Evolutionary conservation across 768 basidiomycete genomes (phyloP).

Genomic region (Termitomyces sp.): DNA sequence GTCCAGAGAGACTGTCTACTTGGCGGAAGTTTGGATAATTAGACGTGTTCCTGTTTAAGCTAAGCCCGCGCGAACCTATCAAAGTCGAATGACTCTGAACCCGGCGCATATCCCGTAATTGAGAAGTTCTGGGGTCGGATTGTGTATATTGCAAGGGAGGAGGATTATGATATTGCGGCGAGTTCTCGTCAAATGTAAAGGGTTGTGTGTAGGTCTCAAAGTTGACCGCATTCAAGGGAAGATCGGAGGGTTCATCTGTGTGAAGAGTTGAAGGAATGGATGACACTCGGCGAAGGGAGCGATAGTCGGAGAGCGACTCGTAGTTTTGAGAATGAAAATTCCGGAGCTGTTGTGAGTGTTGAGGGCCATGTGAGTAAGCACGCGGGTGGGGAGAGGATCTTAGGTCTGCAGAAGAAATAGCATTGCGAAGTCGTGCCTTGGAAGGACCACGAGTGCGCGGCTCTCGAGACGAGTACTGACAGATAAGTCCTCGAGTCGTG

Average conservation of each 20-base stretch:
- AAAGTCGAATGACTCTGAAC: slow-evolving; percentile 22
- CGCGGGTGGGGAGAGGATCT: slow-evolving; percentile 11
- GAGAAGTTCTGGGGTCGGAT: slow-evolving; percentile 7
- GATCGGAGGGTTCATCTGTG: slow-evolving; percentile 1
- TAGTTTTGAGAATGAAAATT: slow-evolving; percentile 5
- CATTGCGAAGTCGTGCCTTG: slow-evolving; percentile 24
- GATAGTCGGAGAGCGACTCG: slow-evolving; percentile 4
- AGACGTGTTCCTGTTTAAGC: not conserved
- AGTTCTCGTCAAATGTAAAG: slow-evolving; percentile 1
- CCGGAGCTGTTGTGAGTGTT: slow-evolving; percentile 3
- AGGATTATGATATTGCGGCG: not conserved
- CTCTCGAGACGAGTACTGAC: slow-evolving; percentile 41
- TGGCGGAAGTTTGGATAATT: slow-evolving; percentile 5
- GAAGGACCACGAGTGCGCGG: slow-evolving; percentile 28
- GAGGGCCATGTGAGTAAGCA: slow-evolving; percentile 7
- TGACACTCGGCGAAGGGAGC: slow-evolving; percentile 11
- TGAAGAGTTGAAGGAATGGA: slow-evolving; percentile 13
- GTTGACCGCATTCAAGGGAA: not conserved
- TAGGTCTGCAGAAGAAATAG: slow-evolving; percentile 20
- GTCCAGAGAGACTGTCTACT: slow-evolving; percentile 3
- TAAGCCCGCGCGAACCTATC: slow-evolving; percentile 9
- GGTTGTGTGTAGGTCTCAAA: slow-evolving; percentile 7
- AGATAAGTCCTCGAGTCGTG: slow-evolving; percentile 41
- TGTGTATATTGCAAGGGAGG: slow-evolving; percentile 7
- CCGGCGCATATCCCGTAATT: slow-evolving; percentile 17